A percentile compares a stretch with the other conserved stretches of the same genome.
Evolutionary conservation across 345 rosid genomes (phyloP).

Genomic region (Sisymbrium altissimum): DNA sequence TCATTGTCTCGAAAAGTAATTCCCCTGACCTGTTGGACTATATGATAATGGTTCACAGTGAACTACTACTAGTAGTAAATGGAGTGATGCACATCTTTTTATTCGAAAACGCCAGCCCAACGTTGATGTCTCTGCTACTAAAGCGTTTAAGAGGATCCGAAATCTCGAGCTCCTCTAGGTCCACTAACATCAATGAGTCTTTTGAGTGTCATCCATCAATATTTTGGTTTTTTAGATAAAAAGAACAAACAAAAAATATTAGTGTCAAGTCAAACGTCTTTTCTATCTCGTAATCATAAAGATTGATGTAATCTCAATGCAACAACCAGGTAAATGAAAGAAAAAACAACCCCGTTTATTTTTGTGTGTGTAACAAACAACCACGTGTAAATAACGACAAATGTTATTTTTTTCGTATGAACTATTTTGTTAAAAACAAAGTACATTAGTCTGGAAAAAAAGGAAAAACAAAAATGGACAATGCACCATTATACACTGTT

Average conservation of each 20-base stretch:
- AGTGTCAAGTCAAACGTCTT: constrained; percentile 21
- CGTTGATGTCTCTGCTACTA: background rate
- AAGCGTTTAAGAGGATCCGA: background rate
- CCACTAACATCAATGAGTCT: background rate
- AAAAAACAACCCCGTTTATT: no score
- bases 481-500: no score
- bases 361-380: no score
- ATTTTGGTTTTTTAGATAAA: background rate
- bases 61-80: background rate
- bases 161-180: background rate
- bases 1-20: background rate
- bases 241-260: background rate
- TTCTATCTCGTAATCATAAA: constrained; percentile 16
- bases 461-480: no score
- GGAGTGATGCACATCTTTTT: background rate
- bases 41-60: background rate
- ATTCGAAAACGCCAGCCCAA: background rate
- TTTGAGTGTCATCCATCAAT: background rate
- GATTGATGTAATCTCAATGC: constrained; percentile 5
- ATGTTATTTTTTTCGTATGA: background rate
- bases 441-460: no score
- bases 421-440: background rate
- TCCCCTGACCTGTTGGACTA: background rate
- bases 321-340: background rate
- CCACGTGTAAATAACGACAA: background rate